Base-by-base conservation (phyloP, 2,329 filamentous ascomycete species). In the Apiospora hydei region DNA sequence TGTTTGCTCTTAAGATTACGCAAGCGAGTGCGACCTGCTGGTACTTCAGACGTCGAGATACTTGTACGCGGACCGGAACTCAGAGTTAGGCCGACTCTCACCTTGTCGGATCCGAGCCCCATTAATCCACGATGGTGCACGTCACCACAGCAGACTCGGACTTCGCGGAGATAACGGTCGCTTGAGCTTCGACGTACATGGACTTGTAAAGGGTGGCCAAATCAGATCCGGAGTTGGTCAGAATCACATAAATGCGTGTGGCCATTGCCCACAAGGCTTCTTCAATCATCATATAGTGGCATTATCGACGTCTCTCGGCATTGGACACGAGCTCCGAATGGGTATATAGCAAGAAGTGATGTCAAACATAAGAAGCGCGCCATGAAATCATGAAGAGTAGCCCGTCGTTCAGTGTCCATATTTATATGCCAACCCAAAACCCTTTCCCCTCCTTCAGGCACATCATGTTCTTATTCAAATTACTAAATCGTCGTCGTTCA, bases 31-130 rank as follows among this genome's bases (percentile, higher is more conserved):
- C 57, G 34, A 64, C 8, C 13, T 21, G 21, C 16, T 21, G 10
- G 34, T 34, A 34, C 16, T 38, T 30, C 26, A 26, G 24, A 26
- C 13, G 13, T 26, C 14, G 26, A 61, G 30, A 57, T 34, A 21
- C 30, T 61, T n/a, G 30, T 11, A 61, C 30, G 26, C 57, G 57
- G 57, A 14, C 34, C 57, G 57, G 57, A 21, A 34, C 57, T 64
- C 57, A 41, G 57, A 64, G 34, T 64, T 64, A n/a, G 57, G 21
- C 57, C 57, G 57, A 64, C 57, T 64, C 57, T 64, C 10, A 24
- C 18, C 57, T 64, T 21, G 8, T 21, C 51, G 53, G 53, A 38
- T 16, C 49, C 49, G 49, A 53, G 49, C 49, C 49, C 49, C 49
- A 61, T 38, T 21, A 61, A 61, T 18, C 51, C 26, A 8, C 13